Base-by-base conservation (phyloP, 768 basidiomycete species). In the Phanerochaete sordida region DNA sequence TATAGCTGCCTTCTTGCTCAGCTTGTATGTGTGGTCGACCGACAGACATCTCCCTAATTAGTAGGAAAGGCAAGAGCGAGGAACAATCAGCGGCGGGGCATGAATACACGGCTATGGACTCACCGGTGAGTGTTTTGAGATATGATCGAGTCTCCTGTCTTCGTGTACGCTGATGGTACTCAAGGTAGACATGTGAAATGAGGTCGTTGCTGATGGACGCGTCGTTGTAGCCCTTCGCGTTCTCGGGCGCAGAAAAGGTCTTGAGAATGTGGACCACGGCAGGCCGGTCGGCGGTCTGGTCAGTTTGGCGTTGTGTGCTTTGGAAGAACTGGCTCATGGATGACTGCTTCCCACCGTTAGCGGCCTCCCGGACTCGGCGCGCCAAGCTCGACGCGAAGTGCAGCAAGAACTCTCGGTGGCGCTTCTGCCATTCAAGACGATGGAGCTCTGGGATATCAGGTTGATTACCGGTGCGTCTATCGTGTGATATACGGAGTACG, bases 391-490 rank as follows among this genome's bases (percentile, higher is more conserved):
- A 8, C 19, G 12, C 35, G 55, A 63, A 23, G 19, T 21, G 19
- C 61, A 21, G 11, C 4, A 69, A 53, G 58, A 64, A 70, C 16
- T 62, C 65, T 1, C 62, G 44, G 2, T 31, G 45, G 12, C 49
- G 43, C 48, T 64, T 49, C 9, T 65, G 53, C 37, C 70, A 70
- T 50, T 66, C 59, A 9, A 69, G 57, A 3, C 69, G 61, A 39
- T 71, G 70, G 3, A 70, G 65, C 39, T 71, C 70, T 66, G 47
- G 26, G 6, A 13, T 13, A 7, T 35, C 13, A 7, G 33, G 7
- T 35, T 35, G 7, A 35, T n/a, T 6, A 35, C 33, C 7, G 13
- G 33, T 13, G 13, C 33, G 6, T 13, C 13, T 13, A 35, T 6
- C 6, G 13, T 35, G 33, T 35, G 13, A 6, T 6, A 35, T 6